phyloP scores from a whole-genome alignment of 306 rosid species.

The Corylus americana region DNA sequence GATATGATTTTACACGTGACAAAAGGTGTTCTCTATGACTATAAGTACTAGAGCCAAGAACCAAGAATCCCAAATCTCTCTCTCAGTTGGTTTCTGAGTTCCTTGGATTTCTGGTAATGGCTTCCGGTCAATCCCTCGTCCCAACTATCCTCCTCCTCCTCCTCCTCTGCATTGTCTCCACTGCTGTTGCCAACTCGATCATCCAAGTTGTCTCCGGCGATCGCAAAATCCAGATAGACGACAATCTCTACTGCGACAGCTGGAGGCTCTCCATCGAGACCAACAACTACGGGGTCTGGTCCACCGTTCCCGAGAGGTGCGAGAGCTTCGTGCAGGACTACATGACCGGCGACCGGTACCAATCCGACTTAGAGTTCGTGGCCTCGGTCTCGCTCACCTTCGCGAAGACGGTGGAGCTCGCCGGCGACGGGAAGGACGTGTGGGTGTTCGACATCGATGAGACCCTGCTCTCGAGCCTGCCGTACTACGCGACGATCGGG shows the following conservation, averaged over 20 bases:
- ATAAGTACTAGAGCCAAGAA: too few species aligned
- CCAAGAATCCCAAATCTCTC: background rate
- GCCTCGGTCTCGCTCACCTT: constrained; percentile 39
- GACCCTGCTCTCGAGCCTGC: constrained; percentile 68
- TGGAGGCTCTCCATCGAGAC: constrained; percentile 82
- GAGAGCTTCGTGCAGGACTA: constrained; percentile 50
- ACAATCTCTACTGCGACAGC: constrained; percentile 61
- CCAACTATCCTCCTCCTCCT: constrained; percentile 11
- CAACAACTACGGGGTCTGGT: constrained; percentile 68
- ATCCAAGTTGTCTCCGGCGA: constrained; percentile 35
- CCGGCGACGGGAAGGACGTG: constrained; percentile 57
- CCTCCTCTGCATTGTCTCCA: constrained; percentile 13
- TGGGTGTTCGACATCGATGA: constrained; percentile 95
- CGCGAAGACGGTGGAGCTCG: constrained; percentile 34
- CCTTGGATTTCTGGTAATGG: constrained; percentile 48
- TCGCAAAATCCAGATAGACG: constrained; percentile 18
- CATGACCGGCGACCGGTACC: constrained; percentile 48
- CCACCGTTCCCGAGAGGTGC: constrained; percentile 51
- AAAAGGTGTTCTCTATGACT: too few species aligned
- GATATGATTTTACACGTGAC: too few species aligned
- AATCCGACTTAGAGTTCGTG: constrained; percentile 44
- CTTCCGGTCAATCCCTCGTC: constrained; percentile 6
- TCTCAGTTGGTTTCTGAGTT: background rate
- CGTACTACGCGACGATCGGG: constrained; percentile 54
- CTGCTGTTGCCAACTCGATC: constrained; percentile 28